Evolutionary conservation across 116 monocot species (phyloP).

Genomic region (Trichopus zeylanicus): DNA sequence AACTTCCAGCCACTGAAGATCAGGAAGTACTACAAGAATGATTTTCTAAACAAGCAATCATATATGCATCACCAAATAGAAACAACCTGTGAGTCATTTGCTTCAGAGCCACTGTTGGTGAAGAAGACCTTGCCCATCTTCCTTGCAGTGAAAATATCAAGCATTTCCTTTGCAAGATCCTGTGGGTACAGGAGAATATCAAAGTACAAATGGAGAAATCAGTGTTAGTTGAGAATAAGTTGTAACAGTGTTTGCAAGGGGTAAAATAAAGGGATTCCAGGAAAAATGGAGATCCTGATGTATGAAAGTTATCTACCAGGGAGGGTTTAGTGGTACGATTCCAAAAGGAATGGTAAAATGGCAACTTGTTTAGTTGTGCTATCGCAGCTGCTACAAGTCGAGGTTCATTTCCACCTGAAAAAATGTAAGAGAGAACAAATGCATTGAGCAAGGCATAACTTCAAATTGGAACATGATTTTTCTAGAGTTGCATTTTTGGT

Average conservation of each 20-base stretch:
- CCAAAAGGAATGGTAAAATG: slow-evolving; percentile 99
- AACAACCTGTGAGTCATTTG: slow-evolving; percentile 93
- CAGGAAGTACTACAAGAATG: background rate
- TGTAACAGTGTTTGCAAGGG: background rate
- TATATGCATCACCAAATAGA: too few species aligned
- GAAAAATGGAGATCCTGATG: background rate
- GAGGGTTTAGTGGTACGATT: slow-evolving; percentile 97
- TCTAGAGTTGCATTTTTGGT: background rate
- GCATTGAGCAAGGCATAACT: background rate
- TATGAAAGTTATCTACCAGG: slow-evolving; percentile 38
- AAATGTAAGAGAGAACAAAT: background rate
- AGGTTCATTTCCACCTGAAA: slow-evolving; percentile 83
- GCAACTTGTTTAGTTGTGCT: slow-evolving; percentile 73
- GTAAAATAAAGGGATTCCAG: background rate
- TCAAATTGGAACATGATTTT: background rate
- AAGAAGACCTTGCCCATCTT: slow-evolving; percentile 99
- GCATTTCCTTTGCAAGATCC: slow-evolving; percentile 92
- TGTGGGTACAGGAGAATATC: slow-evolving; percentile 9
- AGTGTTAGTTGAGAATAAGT: background rate
- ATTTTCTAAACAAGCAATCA: too few species aligned
- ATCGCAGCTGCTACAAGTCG: slow-evolving; percentile 84
- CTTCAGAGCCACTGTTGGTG: slow-evolving; percentile 98
- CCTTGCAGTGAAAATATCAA: slow-evolving; percentile 72
- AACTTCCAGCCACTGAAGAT: background rate
- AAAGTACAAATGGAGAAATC: too few species aligned